Conservation (phyloP, 139 green algal species). For the Micromonas pusilla region DNA sequence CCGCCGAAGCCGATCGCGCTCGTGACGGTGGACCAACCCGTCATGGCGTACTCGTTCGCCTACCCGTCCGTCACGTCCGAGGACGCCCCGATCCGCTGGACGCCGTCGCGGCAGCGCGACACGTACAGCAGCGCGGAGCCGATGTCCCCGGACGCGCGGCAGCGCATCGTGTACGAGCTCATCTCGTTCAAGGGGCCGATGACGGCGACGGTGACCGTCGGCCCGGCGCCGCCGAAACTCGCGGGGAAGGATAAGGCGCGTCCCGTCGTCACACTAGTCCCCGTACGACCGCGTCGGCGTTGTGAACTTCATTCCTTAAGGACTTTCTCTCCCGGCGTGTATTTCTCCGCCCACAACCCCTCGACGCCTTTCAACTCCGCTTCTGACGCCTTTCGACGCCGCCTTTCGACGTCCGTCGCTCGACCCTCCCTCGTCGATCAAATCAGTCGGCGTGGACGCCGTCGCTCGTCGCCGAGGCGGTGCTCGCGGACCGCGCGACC, state of each 20-base stretch:
- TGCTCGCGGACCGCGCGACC: constrained; percentile 55
- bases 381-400: too few species aligned
- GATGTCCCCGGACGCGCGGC: constrained; percentile 17
- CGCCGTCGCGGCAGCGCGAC: neutral
- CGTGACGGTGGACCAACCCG: neutral
- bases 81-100: constrained; percentile 2
- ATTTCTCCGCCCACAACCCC: too few species aligned
- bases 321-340: too few species aligned
- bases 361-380: too few species aligned
- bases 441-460: constrained; percentile 35
- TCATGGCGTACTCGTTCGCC: constrained; percentile 3
- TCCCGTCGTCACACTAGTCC: too few species aligned
- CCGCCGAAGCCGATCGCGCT: neutral
- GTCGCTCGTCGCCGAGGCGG: neutral
- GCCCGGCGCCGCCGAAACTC: neutral
- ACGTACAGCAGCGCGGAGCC: constrained; percentile 23
- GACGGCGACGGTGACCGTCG: constrained; percentile 3
- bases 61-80: neutral
- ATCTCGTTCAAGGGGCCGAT: constrained; percentile 15
- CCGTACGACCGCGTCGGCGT: too few species aligned
- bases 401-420: too few species aligned
- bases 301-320: too few species aligned
- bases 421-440: too few species aligned
- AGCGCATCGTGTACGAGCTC: constrained; percentile 25
- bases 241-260: neutral